phyloP scores from a whole-genome alignment of 2,329 filamentous ascomycete species.

The Coniochaeta prunicola region DNA sequence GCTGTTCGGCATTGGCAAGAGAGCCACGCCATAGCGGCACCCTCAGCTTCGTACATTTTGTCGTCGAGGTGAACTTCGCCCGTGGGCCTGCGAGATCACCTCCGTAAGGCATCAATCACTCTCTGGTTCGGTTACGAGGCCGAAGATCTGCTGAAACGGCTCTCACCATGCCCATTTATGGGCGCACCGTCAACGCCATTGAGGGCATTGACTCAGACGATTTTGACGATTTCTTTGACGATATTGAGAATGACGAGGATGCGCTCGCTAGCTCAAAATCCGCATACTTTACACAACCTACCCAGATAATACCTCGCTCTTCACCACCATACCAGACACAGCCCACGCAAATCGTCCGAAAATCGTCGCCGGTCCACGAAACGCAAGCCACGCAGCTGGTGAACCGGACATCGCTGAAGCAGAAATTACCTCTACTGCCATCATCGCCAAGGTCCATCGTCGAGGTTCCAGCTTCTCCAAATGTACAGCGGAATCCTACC shows the following conservation, averaged over 20 bases:
- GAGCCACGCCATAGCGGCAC: background rate
- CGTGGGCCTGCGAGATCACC: background rate
- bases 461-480: conserved; percentile 88
- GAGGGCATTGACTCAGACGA: conserved; percentile 5
- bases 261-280: conserved; percentile 34
- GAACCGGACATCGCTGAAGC: conserved; percentile 27
- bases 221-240: conserved; percentile 19
- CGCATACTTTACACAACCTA: conserved; percentile 38
- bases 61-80: background rate
- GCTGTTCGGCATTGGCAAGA: background rate
- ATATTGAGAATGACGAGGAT: conserved; percentile 18
- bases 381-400: conserved; percentile 25
- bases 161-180: background rate
- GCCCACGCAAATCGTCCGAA: conserved; percentile 25
- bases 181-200: background rate
- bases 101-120: background rate
- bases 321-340: conserved; percentile 24
- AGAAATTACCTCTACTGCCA: conserved; percentile 20
- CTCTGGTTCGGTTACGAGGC: too few relatives aligned
- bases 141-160: background rate
- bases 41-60: background rate
- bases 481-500: conserved; percentile 24
- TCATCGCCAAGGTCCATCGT: conserved; percentile 44
- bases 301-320: conserved; percentile 26
- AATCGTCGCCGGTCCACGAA: background rate